phyloP scores from a whole-genome alignment of 1,284 basidiomycete species.

The Trichosporon sp. region DNA sequence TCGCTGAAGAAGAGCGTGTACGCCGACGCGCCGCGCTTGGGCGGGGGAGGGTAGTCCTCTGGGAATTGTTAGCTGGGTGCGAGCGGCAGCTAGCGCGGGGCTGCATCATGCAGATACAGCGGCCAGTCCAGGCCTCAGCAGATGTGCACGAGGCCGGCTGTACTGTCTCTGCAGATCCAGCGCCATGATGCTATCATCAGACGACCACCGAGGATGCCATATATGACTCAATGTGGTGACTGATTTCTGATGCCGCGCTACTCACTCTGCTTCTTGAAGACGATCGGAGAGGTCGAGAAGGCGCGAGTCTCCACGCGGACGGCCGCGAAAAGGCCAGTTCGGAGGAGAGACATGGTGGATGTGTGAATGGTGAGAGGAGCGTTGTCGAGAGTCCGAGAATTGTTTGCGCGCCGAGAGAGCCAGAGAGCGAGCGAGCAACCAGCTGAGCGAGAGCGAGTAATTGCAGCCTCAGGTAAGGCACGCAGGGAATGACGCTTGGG shows the following conservation, averaged over 20 bases:
- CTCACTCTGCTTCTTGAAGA: not conserved
- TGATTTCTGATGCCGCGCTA: not conserved
- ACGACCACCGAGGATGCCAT: not conserved
- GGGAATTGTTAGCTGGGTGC: not conserved
- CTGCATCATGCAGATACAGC: too few relatives aligned
- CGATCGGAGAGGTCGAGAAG: not conserved
- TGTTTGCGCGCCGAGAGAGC: not conserved
- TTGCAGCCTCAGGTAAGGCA: not conserved
- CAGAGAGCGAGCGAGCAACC: too few relatives aligned
- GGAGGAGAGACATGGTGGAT: constrained; percentile 3
- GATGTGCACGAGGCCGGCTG: too few relatives aligned
- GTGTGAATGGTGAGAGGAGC: not conserved
- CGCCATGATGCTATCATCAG: not conserved
- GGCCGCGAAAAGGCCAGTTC: not conserved
- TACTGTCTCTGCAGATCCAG: too few relatives aligned
- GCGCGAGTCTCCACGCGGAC: not conserved
- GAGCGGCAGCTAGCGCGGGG: not conserved
- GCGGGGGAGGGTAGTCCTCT: constrained; percentile 1
- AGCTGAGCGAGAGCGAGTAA: not conserved
- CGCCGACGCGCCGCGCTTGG: constrained; percentile 19
- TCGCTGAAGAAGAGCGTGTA: constrained; percentile 30
- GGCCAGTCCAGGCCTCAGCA: too few relatives aligned
- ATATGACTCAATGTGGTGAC: too few relatives aligned
- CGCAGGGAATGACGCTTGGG: not conserved
- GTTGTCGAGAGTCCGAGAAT: not conserved